A percentile compares a stretch with the other conserved stretches of the same genome.
These are phyloP conservation scores for Lecanicillium sp. DNA, from an alignment of 2,329 filamentous ascomycete genomes.

Conservation along the genomic window DNA sequence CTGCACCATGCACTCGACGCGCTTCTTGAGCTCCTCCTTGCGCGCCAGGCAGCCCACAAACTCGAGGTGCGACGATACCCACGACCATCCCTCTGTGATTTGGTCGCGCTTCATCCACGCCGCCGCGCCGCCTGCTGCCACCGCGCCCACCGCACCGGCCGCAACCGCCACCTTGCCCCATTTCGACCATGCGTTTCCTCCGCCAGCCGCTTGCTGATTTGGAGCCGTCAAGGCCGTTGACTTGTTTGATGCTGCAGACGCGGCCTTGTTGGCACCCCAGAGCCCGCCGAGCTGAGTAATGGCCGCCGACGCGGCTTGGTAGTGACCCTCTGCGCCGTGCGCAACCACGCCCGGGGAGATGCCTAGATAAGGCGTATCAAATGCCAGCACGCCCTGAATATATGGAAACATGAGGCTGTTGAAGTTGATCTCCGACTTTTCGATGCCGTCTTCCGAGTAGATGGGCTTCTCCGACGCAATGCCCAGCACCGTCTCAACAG, in stretches of 20 bases:
- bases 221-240: constrained; percentile 10
- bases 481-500: constrained; percentile 75
- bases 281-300: constrained; percentile 60
- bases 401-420: constrained; percentile 84
- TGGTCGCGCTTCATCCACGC: constrained; percentile 81
- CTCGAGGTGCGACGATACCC: constrained; percentile 85
- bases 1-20: constrained; percentile 60
- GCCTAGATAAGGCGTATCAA: constrained; percentile 87
- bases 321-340: constrained; percentile 79
- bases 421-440: constrained; percentile 29
- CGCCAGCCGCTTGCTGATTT: constrained; percentile 9
- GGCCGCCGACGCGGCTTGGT: constrained; percentile 64
- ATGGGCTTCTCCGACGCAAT: constrained; percentile 53
- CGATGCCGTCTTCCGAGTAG: constrained; percentile 35
- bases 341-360: constrained; percentile 78
- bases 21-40: constrained; percentile 70
- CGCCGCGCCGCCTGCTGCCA: constrained; percentile 74
- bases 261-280: constrained; percentile 44
- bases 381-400: constrained; percentile 81
- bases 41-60: constrained; percentile 86
- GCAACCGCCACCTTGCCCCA: constrained; percentile 84
- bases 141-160: constrained; percentile 75
- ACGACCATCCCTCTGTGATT: constrained; percentile 66
- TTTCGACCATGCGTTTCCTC: constrained; percentile 53
- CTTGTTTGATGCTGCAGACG: constrained; percentile 11